A percentile compares a stretch with the other conserved stretches of the same genome.
Conservation (phyloP, 768 basidiomycete species). For the Hysterangium stoloniferum region DNA sequence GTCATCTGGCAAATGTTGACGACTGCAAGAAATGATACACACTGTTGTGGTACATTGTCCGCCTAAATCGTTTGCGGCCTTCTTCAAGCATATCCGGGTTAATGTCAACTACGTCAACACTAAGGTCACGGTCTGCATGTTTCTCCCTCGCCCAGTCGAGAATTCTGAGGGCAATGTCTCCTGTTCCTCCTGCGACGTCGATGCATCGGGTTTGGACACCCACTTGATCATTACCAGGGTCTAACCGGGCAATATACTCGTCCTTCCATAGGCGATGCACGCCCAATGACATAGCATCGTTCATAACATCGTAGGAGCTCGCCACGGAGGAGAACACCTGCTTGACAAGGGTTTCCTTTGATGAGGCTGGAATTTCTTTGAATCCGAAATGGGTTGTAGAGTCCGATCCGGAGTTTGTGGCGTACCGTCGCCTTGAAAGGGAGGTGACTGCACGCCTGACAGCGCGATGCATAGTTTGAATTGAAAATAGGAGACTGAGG, state of each 20-base stretch:
- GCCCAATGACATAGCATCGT: constrained; percentile 96
- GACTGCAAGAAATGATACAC: constrained; percentile 22
- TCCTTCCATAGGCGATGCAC: constrained; percentile 98
- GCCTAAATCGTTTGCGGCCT: constrained; percentile 82
- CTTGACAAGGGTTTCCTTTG: constrained; percentile 87
- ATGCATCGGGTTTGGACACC: constrained; percentile 63
- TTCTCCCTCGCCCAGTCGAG: constrained; percentile 85
- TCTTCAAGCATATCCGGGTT: constrained; percentile 94
- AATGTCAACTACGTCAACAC: constrained; percentile 87
- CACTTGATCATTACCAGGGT: constrained; percentile 62
- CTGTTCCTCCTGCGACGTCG: constrained; percentile 96
- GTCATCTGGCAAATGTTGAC: background rate
- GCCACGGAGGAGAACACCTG: constrained; percentile 95
- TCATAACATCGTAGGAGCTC: constrained; percentile 94
- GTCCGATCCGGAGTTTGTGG: background rate
- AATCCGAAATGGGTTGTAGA: constrained; percentile 90
- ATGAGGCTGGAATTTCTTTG: constrained; percentile 74
- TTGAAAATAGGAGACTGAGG: too few relatives aligned
- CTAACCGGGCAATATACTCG: constrained; percentile 64
- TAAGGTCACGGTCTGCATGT: constrained; percentile 83
- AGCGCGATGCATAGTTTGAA: background rate
- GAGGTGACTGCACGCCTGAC: background rate
- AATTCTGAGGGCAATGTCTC: constrained; percentile 93
- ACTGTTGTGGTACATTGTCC: constrained; percentile 99
- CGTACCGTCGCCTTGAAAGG: constrained; percentile 1